Conservation (phyloP, 1,139 yeast species). For the Zygosaccharomyces pseudobailii region DNA sequence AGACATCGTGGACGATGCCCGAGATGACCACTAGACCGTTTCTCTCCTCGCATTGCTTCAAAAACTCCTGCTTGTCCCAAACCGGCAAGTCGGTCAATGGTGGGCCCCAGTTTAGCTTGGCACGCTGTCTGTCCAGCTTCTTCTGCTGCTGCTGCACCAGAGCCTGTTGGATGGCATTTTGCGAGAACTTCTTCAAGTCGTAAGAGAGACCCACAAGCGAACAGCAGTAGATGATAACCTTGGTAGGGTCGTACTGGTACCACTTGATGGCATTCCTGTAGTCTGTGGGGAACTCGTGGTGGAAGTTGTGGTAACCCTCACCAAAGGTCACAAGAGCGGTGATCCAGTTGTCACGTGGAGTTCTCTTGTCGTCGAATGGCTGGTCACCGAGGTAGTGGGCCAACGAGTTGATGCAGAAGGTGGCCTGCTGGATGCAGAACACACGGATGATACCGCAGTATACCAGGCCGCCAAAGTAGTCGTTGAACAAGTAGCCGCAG, state of each 20-base stretch:
- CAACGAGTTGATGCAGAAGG: conserved; percentile 96
- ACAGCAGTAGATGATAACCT: conserved; percentile 63
- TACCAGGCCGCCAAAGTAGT: conserved; percentile 86
- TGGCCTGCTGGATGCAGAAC: conserved; percentile 89
- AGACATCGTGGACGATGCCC: conserved; percentile 92
- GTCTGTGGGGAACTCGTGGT: conserved; percentile 98
- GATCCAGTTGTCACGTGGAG: conserved; percentile 92
- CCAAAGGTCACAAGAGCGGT: conserved; percentile 96
- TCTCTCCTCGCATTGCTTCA: conserved; percentile 53
- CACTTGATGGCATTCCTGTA: conserved; percentile 96
- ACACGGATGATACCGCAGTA: conserved; percentile 87
- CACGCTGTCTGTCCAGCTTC: conserved; percentile 79
- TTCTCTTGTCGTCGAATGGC: conserved; percentile 96
- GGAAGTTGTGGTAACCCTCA: conserved; percentile 99
- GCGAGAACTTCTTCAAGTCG: conserved; percentile 88
- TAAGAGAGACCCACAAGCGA: conserved; percentile 82
- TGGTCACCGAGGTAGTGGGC: conserved; percentile 99
- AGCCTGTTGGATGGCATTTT: conserved; percentile 95
- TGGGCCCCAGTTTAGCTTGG: conserved; percentile 87
- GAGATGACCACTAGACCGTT: conserved; percentile 73
- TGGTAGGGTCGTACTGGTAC: conserved; percentile 99
- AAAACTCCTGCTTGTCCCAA: conserved; percentile 82
- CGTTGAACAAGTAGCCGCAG: conserved; percentile 82
- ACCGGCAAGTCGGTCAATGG: conserved; percentile 80
- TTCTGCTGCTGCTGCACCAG: conserved; percentile 93